Percentiles rank a stretch among this genome's conserved stretches.
phyloP scores from a whole-genome alignment of 257 asterid genomes.

The Buddleja alternifolia region DNA sequence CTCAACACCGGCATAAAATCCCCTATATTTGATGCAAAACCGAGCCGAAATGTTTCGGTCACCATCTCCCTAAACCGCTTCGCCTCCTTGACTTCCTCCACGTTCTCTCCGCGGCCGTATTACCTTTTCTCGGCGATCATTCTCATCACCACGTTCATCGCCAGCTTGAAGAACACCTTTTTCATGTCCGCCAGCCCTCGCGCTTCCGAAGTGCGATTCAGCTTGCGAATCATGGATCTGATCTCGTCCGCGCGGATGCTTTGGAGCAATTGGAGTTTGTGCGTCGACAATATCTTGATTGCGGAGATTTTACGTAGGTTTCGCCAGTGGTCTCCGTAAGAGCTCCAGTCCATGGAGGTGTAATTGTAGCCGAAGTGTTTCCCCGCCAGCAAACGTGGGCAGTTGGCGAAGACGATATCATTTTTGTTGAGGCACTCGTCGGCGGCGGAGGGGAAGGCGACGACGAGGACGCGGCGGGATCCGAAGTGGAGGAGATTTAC shows the following conservation, averaged over 20 bases:
- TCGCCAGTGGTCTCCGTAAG: conserved; percentile 60
- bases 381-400: conserved; percentile 49
- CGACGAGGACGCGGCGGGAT: conserved; percentile 53
- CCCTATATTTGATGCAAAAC: conserved; percentile 31
- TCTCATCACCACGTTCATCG: conserved; percentile 45
- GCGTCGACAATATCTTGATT: conserved; percentile 46
- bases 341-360: conserved; percentile 41
- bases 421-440: conserved; percentile 56
- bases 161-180: conserved; percentile 37
- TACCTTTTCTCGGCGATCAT: conserved; percentile 51
- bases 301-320: conserved; percentile 43
- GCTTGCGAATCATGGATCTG: conserved; percentile 30
- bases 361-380: conserved; percentile 45
- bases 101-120: conserved; percentile 28
- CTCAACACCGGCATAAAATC: conserved; percentile 43
- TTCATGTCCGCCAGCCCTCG: conserved; percentile 38
- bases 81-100: conserved; percentile 30
- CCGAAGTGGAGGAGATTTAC: conserved; percentile 48
- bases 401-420: conserved; percentile 52
- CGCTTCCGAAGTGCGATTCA: conserved; percentile 14
- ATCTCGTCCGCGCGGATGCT: conserved; percentile 49
- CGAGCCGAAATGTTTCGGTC: conserved; percentile 20
- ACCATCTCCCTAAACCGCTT: conserved; percentile 38
- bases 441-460: conserved; percentile 52
- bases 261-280: conserved; percentile 50